These are phyloP conservation scores for Plenodomus lindquistii DNA, from an alignment of 2,329 filamentous ascomycete genomes.

Conservation along the genomic window DNA sequence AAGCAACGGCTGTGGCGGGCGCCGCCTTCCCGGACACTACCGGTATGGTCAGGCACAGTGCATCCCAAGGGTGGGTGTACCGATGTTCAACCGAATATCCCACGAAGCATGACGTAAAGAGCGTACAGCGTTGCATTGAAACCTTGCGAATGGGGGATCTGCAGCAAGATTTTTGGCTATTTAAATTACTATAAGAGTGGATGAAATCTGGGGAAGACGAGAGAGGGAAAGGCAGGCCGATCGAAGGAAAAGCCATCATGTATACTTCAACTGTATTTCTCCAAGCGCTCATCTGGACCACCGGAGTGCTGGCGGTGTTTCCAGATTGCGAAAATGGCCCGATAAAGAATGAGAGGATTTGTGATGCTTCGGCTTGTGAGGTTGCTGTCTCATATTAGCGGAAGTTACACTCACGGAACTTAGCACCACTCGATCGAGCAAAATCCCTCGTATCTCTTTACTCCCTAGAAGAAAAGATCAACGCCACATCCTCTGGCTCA, in stretches of 20 bases:
- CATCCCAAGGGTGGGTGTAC: background rate
- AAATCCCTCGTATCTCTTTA: slow-evolving; percentile 30
- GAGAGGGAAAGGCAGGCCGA: background rate
- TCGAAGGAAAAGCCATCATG: slow-evolving; percentile 8
- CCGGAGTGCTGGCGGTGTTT: slow-evolving; percentile 39
- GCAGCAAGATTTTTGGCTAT: slow-evolving; percentile 19
- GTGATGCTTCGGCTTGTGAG: slow-evolving; percentile 49
- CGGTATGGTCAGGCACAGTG: slow-evolving; percentile 6
- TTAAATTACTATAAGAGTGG: slow-evolving; percentile 17
- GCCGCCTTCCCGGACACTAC: slow-evolving; percentile 2
- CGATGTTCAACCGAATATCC: slow-evolving; percentile 6
- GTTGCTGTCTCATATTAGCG: background rate
- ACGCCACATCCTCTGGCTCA: slow-evolving; percentile 54
- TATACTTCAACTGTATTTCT: slow-evolving; percentile 11
- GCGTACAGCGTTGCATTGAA: slow-evolving; percentile 6
- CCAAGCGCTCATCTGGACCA: slow-evolving; percentile 10
- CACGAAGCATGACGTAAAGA: slow-evolving; percentile 16
- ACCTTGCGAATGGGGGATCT: background rate
- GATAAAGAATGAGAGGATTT: slow-evolving; percentile 55
- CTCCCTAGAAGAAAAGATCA: slow-evolving; percentile 52
- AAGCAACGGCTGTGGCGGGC: slow-evolving; percentile 14
- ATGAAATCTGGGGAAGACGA: background rate
- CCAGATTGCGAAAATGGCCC: slow-evolving; percentile 59
- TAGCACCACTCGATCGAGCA: slow-evolving; percentile 31
- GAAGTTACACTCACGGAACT: background rate